Evolutionary conservation across 2,329 filamentous ascomycete species (phyloP).

Genomic region (Esteya vermicola): DNA sequence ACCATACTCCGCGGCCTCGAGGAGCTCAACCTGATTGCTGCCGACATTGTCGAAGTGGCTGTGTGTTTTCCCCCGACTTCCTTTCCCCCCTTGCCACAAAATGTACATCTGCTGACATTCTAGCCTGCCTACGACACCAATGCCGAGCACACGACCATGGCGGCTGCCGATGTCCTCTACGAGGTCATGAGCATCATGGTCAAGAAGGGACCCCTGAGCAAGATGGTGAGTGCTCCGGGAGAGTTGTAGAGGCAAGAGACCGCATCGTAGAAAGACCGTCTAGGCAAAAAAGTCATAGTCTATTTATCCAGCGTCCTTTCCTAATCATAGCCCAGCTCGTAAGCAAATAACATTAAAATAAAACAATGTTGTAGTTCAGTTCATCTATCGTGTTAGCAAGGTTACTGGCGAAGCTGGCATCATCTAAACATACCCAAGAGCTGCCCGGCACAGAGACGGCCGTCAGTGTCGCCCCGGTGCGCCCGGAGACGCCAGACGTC

Average conservation of each 20-base stretch:
- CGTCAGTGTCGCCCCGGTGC: not conserved
- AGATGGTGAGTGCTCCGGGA: not conserved
- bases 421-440: not conserved
- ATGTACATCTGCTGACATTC: not conserved
- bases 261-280: too few relatives aligned
- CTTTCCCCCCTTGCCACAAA: not conserved
- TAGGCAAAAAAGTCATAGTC: too few relatives aligned
- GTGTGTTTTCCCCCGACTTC: constrained; percentile 16
- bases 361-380: not conserved
- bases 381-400: not conserved
- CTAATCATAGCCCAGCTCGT: too few relatives aligned
- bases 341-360: too few relatives aligned
- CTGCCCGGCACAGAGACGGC: not conserved
- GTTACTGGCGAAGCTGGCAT: not conserved
- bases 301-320: too few relatives aligned
- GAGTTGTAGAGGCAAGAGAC: too few relatives aligned
- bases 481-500: not conserved
- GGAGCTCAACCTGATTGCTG: constrained; percentile 52
- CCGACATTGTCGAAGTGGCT: constrained; percentile 62
- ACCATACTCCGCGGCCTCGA: constrained; percentile 59
- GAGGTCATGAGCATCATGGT: constrained; percentile 76
- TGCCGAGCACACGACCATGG: constrained; percentile 61
- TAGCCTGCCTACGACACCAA: constrained; percentile 57
- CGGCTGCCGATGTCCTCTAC: constrained; percentile 55
- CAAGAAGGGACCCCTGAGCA: constrained; percentile 56